Evolutionary conservation across 208 protist species (phyloP), one percentile per base, ranked within the genome.

Genomic region (Trypanosoma scelopori): DNA sequence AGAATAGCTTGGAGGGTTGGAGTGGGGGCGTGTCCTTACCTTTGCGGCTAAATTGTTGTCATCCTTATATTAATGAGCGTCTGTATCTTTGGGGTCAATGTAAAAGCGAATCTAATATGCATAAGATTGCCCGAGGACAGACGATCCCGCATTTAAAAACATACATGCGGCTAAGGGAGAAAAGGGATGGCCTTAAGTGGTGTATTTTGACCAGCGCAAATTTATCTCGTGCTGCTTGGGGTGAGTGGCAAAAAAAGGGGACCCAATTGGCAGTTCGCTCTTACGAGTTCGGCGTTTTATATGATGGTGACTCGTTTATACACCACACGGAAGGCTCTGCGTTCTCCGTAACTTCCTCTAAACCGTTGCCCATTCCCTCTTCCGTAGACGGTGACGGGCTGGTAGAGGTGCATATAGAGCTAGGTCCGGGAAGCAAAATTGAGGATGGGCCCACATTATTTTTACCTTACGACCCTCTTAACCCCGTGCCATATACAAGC

Each of bases 211-310:
- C 91, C 16, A 93, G 85, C 60, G 79, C 83, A 2, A 96, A 96
- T 63, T 70, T 96, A 9, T 92, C 84, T 27, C 78, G 92, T 63
- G 89, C 89, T 25, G 92, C 92, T 22, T 95, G 89, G 87, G 92
- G 92, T 16, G 51, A 69, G 28, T 51, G 48, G 50, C 35, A 81
- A 65, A 58, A 79, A 55, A 51, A 60, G 15, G 67, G 56, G 39
- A 62, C 56, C 18, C 60, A 84, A 55, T 63, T 89, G 18, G 50
- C 76, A 1, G 81, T 95, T 51, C 71, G 81, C 9, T 91, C 82
- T 5, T 97, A 95, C 75, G 89, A 97, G 65, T 45, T 95, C 6
- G 92, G 92, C n/a, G 89, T 97, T 9, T 49, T 97, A 18, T 92
- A 92, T 64, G 76, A 83, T 51, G 52, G 64, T 5, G 55, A 56